phyloP scores from a whole-genome alignment of 345 rosid genomes.

The Lepidium sativum region DNA sequence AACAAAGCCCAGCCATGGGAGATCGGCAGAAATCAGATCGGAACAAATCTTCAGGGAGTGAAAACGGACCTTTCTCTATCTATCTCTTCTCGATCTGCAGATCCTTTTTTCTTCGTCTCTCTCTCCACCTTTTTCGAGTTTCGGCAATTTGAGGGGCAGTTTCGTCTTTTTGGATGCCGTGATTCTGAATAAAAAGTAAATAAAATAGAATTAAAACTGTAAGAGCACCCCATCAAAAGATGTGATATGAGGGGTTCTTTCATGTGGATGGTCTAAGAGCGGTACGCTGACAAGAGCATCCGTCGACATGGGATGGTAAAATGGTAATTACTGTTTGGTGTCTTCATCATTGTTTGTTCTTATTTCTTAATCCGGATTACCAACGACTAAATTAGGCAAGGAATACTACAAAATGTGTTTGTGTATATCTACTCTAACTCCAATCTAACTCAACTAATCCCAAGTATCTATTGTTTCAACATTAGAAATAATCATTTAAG shows the following conservation, averaged over 20 bases:
- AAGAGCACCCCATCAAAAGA: too few relatives aligned
- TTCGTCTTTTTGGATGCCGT: background rate
- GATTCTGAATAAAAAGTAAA: conserved; percentile 7
- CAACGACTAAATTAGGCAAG: too few relatives aligned
- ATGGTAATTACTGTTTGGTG: background rate
- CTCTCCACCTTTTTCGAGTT: background rate
- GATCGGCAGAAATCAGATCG: conserved; percentile 17
- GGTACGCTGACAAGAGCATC: background rate
- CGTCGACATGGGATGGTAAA: conserved; percentile 20
- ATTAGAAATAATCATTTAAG: too few relatives aligned
- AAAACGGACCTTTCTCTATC: conserved; percentile 1
- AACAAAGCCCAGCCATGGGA: background rate
- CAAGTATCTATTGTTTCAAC: too few relatives aligned
- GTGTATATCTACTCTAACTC: too few relatives aligned
- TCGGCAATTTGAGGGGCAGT: conserved; percentile 4
- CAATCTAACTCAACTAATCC: too few relatives aligned
- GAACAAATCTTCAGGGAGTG: conserved; percentile 2
- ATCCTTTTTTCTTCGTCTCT: conserved; percentile 8
- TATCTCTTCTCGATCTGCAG: background rate
- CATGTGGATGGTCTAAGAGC: too few relatives aligned
- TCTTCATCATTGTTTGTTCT: background rate
- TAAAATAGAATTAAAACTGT: background rate
- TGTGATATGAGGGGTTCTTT: too few relatives aligned
- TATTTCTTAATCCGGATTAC: background rate
- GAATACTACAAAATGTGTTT: too few relatives aligned